phyloP scores from a whole-genome alignment of 768 basidiomycete species.

The Asterophora parasitica region DNA sequence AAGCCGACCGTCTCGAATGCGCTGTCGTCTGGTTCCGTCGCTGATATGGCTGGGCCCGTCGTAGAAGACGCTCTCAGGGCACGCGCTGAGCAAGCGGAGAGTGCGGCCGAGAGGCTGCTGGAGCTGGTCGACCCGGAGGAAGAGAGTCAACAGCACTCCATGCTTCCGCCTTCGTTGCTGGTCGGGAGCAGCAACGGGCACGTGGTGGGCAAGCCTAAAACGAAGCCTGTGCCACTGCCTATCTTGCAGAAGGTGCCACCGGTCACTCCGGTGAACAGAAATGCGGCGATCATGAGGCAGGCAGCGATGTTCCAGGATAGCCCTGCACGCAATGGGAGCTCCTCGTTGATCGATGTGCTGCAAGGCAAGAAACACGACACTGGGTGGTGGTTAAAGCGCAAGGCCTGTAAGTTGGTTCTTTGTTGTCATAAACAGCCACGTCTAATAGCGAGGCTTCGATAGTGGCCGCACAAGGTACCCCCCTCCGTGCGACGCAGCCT shows the following conservation, averaged over 20 bases:
- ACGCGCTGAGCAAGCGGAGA: constrained; percentile 89
- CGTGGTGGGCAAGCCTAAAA: constrained; percentile 35
- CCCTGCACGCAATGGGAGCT: constrained; percentile 50
- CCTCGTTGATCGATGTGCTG: constrained; percentile 66
- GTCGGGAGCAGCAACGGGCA: constrained; percentile 34
- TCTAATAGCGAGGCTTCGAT: not conserved
- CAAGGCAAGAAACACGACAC: constrained; percentile 65
- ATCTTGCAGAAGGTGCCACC: constrained; percentile 36
- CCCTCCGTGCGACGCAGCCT: constrained; percentile 33
- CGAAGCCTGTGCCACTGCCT: constrained; percentile 33
- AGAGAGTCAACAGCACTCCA: constrained; percentile 45
- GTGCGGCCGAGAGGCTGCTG: constrained; percentile 81
- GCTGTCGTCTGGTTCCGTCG: constrained; percentile 51
- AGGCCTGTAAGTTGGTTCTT: constrained; percentile 47
- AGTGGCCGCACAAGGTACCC: constrained; percentile 47
- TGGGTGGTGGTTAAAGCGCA: constrained; percentile 83
- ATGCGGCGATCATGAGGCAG: constrained; percentile 58
- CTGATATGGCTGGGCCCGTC: constrained; percentile 36
- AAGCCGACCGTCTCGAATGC: constrained; percentile 53
- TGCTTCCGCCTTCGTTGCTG: constrained; percentile 52
- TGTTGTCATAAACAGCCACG: constrained; percentile 12
- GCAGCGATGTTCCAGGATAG: constrained; percentile 82
- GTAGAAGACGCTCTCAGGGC: constrained; percentile 85
- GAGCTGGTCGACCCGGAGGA: constrained; percentile 84
- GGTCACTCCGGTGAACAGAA: constrained; percentile 61